These are phyloP conservation scores for Hamamelis virginiana DNA, from an alignment of 164 flowering plant species.

Conservation along the genomic window DNA sequence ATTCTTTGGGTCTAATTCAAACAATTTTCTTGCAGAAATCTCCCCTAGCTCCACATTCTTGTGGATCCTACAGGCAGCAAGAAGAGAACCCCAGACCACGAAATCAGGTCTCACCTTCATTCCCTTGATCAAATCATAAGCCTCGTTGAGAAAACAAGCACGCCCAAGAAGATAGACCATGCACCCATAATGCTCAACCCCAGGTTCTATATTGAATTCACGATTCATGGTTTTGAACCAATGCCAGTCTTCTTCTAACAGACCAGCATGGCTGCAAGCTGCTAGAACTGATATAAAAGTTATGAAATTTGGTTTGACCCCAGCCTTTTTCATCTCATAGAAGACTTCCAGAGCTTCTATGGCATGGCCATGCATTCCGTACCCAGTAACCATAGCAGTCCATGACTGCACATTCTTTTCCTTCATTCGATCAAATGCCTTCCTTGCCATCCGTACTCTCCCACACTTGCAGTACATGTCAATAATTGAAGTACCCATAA, in stretches of 20 bases:
- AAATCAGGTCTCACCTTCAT: constrained; percentile 79
- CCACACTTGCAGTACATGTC: constrained; percentile 97
- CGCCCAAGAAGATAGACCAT: constrained; percentile 93
- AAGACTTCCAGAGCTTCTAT: constrained; percentile 67
- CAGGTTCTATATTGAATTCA: constrained; percentile 58
- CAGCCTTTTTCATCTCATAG: constrained; percentile 48
- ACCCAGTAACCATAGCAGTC: constrained; percentile 86
- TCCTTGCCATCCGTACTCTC: constrained; percentile 60
- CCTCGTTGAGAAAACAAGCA: constrained; percentile 59
- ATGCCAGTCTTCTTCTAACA: constrained; percentile 69
- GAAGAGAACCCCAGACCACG: constrained; percentile 86
- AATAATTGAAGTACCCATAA: constrained; percentile 75
- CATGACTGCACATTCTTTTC: constrained; percentile 76
- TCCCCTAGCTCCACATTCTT: constrained; percentile 83
- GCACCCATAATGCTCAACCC: constrained; percentile 79
- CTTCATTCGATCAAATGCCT: constrained; percentile 56
- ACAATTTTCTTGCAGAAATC: constrained; percentile 62
- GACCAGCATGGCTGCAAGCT: constrained; percentile 86
- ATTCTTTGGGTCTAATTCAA: constrained; percentile 71
- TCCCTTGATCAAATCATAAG: constrained; percentile 56
- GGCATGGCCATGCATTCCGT: constrained; percentile 80
- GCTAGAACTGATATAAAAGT: constrained; percentile 81
- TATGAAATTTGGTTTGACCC: constrained; percentile 67
- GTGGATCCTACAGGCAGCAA: constrained; percentile 74
- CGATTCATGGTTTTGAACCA: constrained; percentile 67